Percentiles rank a stretch among this genome's conserved stretches.
Evolutionary conservation across 2,329 filamentous ascomycete species (phyloP).

Genomic region (Hypoxylon sp.): DNA sequence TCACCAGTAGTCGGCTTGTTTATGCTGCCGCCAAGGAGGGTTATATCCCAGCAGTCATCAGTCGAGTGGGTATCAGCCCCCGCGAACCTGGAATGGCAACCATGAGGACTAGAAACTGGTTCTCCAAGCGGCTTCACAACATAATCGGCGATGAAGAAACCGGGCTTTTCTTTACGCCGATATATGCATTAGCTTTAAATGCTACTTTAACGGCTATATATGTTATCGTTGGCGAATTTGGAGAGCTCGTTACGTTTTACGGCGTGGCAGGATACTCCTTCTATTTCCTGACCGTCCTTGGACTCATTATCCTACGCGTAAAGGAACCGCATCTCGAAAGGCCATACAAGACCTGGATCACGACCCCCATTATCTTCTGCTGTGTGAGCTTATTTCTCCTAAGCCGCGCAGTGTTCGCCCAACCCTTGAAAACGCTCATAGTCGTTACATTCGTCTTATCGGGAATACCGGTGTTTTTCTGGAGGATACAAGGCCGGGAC

Average conservation of each 20-base stretch:
- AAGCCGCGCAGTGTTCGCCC: conserved; percentile 87
- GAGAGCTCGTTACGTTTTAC: conserved; percentile 94
- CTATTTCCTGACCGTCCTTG: conserved; percentile 95
- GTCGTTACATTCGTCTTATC: conserved; percentile 87
- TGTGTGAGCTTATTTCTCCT: conserved; percentile 95
- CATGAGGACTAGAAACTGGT: conserved; percentile 65
- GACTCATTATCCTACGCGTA: conserved; percentile 89
- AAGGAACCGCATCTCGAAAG: conserved; percentile 88
- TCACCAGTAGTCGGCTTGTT: conserved; percentile 90
- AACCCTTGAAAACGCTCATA: conserved; percentile 89
- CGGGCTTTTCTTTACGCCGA: conserved; percentile 92
- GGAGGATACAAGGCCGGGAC: conserved; percentile 79
- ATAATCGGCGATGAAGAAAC: conserved; percentile 81
- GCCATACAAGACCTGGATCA: conserved; percentile 96
- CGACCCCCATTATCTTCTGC: conserved; percentile 97
- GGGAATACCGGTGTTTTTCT: conserved; percentile 90
- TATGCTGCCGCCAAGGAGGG: conserved; percentile 97
- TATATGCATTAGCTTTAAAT: conserved; percentile 91
- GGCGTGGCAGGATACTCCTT: conserved; percentile 97
- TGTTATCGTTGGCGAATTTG: conserved; percentile 88
- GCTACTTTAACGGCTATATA: conserved; percentile 78
- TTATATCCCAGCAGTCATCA: conserved; percentile 87
- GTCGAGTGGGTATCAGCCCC: conserved; percentile 78
- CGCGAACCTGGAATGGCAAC: conserved; percentile 57
- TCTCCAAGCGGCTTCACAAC: conserved; percentile 69